phyloP scores from a whole-genome alignment of 495 filamentous ascomycete genomes.

The Penicillium lividum region DNA sequence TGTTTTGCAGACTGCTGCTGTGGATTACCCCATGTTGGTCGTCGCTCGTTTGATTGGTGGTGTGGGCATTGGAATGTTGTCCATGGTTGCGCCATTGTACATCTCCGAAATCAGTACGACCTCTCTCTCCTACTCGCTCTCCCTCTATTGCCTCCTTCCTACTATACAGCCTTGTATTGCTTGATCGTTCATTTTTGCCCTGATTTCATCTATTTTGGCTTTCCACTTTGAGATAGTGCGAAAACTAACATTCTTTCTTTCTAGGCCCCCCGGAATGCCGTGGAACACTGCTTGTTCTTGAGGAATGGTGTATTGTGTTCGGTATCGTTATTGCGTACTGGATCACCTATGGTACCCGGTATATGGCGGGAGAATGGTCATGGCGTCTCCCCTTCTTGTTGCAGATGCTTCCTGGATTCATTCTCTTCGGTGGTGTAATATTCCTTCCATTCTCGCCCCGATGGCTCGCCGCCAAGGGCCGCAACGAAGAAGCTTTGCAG shows the following conservation, averaged over 20 bases:
- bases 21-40: constrained; percentile 58
- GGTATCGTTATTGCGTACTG: constrained; percentile 59
- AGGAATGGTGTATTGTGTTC: constrained; percentile 57
- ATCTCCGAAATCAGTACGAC: constrained; percentile 54
- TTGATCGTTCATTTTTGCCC: too few relatives aligned
- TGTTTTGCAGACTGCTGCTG: constrained; percentile 55
- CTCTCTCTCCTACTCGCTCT: too few relatives aligned
- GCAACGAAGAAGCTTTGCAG: constrained; percentile 49
- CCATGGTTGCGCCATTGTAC: constrained; percentile 56
- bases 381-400: constrained; percentile 54
- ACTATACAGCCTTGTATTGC: too few relatives aligned
- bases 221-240: background rate
- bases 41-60: constrained; percentile 64
- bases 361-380: constrained; percentile 51
- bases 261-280: constrained; percentile 54
- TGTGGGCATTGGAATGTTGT: constrained; percentile 59
- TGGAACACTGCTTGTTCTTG: constrained; percentile 53
- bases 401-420: constrained; percentile 50
- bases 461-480: constrained; percentile 51
- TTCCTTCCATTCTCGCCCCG: constrained; percentile 55
- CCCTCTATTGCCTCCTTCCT: too few relatives aligned
- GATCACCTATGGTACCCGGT: constrained; percentile 58
- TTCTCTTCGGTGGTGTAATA: constrained; percentile 47
- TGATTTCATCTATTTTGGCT: too few relatives aligned
- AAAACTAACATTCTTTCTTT: constrained; percentile 3